Evolutionary conservation across 805 yeast genomes (phyloP), one percentile per base, ranked within the genome.

Genomic region (Hanseniaspora occidentalis): DNA sequence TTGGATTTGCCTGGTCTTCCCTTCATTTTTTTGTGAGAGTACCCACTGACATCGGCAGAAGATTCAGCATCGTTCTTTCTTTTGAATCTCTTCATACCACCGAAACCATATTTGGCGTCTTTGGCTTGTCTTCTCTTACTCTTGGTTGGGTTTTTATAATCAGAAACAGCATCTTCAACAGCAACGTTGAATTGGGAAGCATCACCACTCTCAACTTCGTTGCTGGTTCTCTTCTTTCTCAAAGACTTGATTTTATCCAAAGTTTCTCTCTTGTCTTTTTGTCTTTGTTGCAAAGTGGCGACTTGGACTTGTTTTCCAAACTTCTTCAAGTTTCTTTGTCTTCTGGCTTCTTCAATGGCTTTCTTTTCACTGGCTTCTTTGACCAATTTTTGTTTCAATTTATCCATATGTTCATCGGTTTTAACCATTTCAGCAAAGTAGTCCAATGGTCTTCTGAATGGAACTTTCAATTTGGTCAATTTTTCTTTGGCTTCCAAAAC

Each of bases 401-500:
- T 84, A 56, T 85, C 96, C 98, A 92, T 92, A 62, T 92, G 99
- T 60, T 85, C 96, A 61, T 92, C 98, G 41, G 88, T 79, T 67
- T 92, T 92, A 45, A 86, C 84, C 98, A 92, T 92, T 64, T 92
- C 98, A 16, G 98, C 99, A 65, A 92, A 92, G 61, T 84, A 92
- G 59, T 92, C 98, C 53, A 75, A 66, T 27, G 99, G 99, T 61
- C 98, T 76, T 22, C 94, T 70, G 60, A 92, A 92, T 45, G 96
- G 85, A 24, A 89, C 77, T 55, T 79, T 79, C 49, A 83, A 70
- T 53, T 77, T 77, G 38, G 77, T 64, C 33, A 83, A 66, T 41
- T 73, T 72, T 36, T 69, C 59, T 54, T 89, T 78, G 20, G 83
- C 95, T 50, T 71, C 74, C 39, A 70, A 63, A 22, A 83, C 92